Base-by-base conservation (phyloP, 345 rosid genomes). In the Salix caprea region DNA sequence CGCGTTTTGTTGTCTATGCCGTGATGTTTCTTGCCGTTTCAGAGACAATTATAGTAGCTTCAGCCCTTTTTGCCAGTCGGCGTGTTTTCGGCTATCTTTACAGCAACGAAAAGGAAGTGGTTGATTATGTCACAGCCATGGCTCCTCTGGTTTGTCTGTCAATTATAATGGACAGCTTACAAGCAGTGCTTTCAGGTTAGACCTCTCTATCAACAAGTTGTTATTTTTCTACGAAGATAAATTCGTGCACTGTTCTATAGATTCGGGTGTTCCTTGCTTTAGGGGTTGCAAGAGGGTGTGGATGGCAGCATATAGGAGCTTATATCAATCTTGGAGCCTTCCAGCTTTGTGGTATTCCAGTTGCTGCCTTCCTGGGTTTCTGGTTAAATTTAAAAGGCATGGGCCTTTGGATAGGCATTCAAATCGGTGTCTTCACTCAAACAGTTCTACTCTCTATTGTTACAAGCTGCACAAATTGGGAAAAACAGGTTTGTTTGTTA, bases 351-450 rank as follows among this genome's bases (percentile, higher is more conserved):
- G 81, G 76, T 61, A 77, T 77, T 34, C 80, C 80, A 14, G 71
- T 65, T 30, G 80, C 80, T 48, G 80, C 80, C 7, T 18, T 72
- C 1, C 67, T 78, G 81, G 76, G 67, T 65, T 78, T 78, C 66
- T 78, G 76, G 81, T 19, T 66, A 9, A 23, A 65, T n/a, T 65
- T 72, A 16, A 54, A 72, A 78, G 81, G 76, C 40, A 30, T 52
- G 32, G 81, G 81, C 18, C 81, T 78, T 11, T 78, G 81, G 81
- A 72, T 78, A 24, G 81, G 81, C 28, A 78, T 78, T 16, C 76
- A 52, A 67, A 60, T 30, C 18, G 81, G 81, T 30, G 76, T 76
- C 42, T 50, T 72, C 42, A 52, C 28, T 5, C 81, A 78, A 21
- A 67, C 73, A 19, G 2, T 56, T 72, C 61, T 72, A 26, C 76